Base-by-base conservation (phyloP, 2,329 filamentous ascomycete genomes). In the Fusarium circinatum region DNA sequence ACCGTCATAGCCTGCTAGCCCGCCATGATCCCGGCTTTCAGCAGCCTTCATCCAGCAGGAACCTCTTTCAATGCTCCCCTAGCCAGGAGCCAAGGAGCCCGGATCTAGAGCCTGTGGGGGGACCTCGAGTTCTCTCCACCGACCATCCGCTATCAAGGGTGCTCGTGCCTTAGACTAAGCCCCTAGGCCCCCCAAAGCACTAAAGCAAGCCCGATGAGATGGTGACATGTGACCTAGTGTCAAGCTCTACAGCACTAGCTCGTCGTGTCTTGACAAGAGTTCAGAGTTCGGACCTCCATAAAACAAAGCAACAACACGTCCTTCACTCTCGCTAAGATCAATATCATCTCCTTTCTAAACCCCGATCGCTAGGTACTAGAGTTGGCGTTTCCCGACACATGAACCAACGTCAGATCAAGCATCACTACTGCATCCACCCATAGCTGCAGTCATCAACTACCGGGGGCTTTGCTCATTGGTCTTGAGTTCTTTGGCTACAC, bases 41-140 rank as follows among this genome's bases (percentile, higher is more conserved):
- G 44, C 39, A 67, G 58, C n/a, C 47, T 39, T 39, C 32, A 66
- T 52, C 55, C 49, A 70, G 44, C 45, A 34, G 45, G 24, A 52
- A 38, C 26, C 24, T 17, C 41, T n/a, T 58, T 36, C 13, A 26
- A 49, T 62, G 38, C 65, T 51, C 30, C 48, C 48, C 22, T 34
- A 24, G n/a, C 48, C 30, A 34, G 17, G 48, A 51, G 30, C 22
- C 30, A 20, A 14, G 17, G 24, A 34, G 58, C 62, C 71, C 41
- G 59, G 55, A 57, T 64, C 59, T 66, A 26, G 47, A 58, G 68
- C 68, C 42, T 72, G 68, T 75, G 71, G 71, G 71, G 67, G 62
- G 64, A 49, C 58, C 18, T 24, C 56, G 30, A 28, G 54, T 17
- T 38, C 15, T 44, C 47, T 26, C 56, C 65, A 66, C 56, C 45